Base-by-base conservation (phyloP, 768 basidiomycete genomes). In the Mrakia gelida region DNA sequence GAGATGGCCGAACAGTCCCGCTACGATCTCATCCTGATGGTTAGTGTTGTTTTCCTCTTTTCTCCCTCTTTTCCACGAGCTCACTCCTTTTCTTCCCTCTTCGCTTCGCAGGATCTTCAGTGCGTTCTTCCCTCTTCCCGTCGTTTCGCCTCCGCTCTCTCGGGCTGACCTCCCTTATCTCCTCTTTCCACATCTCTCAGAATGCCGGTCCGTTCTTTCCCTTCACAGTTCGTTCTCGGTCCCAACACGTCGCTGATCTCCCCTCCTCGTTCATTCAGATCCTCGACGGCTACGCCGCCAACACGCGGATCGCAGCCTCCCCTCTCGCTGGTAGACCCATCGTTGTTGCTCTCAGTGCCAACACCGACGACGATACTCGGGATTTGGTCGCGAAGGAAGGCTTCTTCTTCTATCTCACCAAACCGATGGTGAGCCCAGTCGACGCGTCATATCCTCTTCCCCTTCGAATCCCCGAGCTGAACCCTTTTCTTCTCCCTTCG, bases 281-380 rank as follows among this genome's bases (percentile, higher is more conserved):
- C 54, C 34, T 70, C 49, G 75, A 76, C 34, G 75, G 75, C n/a
- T 71, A 71, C 54, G 38, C 59, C 34, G 75, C 75, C 38, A 76
- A 76, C 68, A 54, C 70, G n/a, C 32, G 52, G 4, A 70, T 70
- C 67, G 67, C 67, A 15, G 2, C 41, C 26, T 75, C 75, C 1
- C 28, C 45, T 15, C 49, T 75, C 9, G 65, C 65, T 30, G 75
- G 75, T 13, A 2, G 15, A 9, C 76, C 76, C 26, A 30, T 41
- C 28, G 59, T 77, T 43, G 70, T 72, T 56, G 76, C 76, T 21
- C 76, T 77, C 5, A 61, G 68, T 8, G 76, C 76, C 54, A 76
- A 76, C 56, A 71, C 70, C 18, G 76, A 76, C 56, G 68, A 76
- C n/a, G 52, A 56, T 0, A 76, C 76, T 1, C 56, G 59, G 9